phyloP scores from a whole-genome alignment of 352 stramenopile species.

The Thalassiosira exigua region DNA sequence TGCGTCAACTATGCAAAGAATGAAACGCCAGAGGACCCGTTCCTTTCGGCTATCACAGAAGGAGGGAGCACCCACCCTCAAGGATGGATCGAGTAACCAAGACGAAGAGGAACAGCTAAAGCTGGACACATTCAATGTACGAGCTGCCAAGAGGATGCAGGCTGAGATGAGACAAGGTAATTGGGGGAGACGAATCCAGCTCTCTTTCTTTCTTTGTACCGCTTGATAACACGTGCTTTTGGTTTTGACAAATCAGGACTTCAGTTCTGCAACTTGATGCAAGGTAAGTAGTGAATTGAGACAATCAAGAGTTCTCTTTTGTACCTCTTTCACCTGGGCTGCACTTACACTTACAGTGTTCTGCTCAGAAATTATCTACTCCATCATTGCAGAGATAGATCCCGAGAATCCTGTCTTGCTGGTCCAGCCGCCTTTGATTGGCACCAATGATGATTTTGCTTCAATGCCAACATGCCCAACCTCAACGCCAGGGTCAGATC shows the following conservation, averaged over 20 bases:
- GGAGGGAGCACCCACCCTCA: neutral
- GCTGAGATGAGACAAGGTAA: slow-evolving; percentile 71
- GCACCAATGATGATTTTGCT: slow-evolving; percentile 6
- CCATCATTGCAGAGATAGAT: slow-evolving; percentile 73
- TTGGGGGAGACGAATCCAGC: too few species aligned
- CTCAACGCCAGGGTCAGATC: too few species aligned
- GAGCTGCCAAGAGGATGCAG: slow-evolving; percentile 80
- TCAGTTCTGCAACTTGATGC: slow-evolving; percentile 72
- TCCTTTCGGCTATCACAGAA: slow-evolving; percentile 26
- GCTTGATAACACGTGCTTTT: too few species aligned
- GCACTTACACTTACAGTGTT: too few species aligned
- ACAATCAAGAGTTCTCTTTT: too few species aligned
- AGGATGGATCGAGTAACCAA: neutral
- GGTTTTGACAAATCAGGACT: too few species aligned
- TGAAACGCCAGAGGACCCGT: slow-evolving; percentile 45
- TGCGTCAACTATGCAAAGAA: slow-evolving; percentile 38
- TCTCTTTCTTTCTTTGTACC: too few species aligned
- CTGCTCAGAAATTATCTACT: slow-evolving; percentile 61
- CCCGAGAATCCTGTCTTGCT: slow-evolving; percentile 46
- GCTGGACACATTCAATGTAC: slow-evolving; percentile 74
- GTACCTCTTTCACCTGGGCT: too few species aligned
- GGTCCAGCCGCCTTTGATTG: slow-evolving; percentile 12
- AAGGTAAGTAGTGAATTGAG: too few species aligned
- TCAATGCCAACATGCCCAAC: neutral
- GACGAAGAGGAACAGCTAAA: slow-evolving; percentile 58